These are phyloP conservation scores for Smithsoniella earleae DNA, from an alignment of 163 green algal genomes.

Conservation along the genomic window DNA sequence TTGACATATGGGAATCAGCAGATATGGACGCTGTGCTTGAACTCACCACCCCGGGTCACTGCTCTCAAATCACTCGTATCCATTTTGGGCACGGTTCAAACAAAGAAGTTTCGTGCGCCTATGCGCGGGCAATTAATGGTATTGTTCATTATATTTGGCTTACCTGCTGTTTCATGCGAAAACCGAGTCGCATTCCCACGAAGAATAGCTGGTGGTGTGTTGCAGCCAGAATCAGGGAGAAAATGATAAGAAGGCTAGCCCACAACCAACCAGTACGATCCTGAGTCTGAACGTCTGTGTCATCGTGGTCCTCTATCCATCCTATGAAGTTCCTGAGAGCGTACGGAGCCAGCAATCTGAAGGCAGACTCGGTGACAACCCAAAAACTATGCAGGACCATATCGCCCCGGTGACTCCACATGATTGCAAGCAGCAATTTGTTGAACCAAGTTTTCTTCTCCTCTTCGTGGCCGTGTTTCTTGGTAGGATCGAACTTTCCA, in stretches of 20 bases:
- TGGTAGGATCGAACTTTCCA: too few species aligned
- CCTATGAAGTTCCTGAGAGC: conserved; percentile 44
- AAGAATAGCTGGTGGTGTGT: conserved; percentile 70
- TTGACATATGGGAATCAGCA: too few species aligned
- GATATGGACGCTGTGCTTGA: too few species aligned
- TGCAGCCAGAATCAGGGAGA: conserved; percentile 46
- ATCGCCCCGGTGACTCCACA: neutral
- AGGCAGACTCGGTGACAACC: neutral
- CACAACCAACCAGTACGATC: conserved; percentile 56
- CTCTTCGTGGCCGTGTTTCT: too few species aligned
- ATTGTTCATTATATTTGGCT: neutral
- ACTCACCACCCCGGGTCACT: too few species aligned
- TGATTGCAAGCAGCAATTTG: neutral
- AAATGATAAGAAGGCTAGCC: conserved; percentile 45
- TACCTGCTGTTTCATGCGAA: conserved; percentile 53
- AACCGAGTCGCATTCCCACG: conserved; percentile 57
- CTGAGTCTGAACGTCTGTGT: neutral
- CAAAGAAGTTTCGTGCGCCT: too few species aligned
- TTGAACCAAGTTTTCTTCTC: neutral
- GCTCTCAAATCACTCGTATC: too few species aligned
- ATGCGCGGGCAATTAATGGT: too few species aligned
- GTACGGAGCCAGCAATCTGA: conserved; percentile 42
- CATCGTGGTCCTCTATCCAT: conserved; percentile 36
- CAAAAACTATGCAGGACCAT: conserved; percentile 10
- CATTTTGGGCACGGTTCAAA: too few species aligned